phyloP scores from a whole-genome alignment of 2,329 filamentous ascomycete species.

The Pseudogymnoascus sp. region DNA sequence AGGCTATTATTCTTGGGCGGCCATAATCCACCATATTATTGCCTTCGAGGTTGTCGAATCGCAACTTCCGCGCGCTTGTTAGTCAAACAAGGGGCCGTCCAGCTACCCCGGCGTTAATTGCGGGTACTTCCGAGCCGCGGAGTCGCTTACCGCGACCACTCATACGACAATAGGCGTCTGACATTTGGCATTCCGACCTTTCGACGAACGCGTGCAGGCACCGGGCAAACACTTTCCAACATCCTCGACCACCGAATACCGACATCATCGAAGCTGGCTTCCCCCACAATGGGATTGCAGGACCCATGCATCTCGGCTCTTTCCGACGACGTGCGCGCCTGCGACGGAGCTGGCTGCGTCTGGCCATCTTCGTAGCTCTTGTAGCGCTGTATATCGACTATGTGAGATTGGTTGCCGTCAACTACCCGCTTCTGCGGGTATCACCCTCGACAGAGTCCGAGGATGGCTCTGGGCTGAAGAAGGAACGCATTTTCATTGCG shows the following conservation, averaged over 20 bases:
- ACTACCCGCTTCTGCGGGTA: constrained; percentile 8
- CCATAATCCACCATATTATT: neutral
- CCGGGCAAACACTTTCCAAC: neutral
- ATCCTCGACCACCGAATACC: neutral
- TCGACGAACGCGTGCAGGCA: constrained; percentile 5
- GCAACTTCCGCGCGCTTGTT: constrained; percentile 1
- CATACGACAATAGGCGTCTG: neutral
- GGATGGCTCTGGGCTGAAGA: constrained; percentile 5
- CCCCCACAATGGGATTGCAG: constrained; percentile 4
- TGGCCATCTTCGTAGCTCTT: constrained; percentile 10
- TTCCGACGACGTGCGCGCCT: constrained; percentile 13
- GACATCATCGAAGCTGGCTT: constrained; percentile 5
- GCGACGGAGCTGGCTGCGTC: constrained; percentile 13
- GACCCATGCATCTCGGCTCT: constrained; percentile 12
- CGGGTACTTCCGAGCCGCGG: neutral
- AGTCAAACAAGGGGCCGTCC: neutral
- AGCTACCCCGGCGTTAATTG: neutral
- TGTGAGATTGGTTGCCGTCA: neutral
- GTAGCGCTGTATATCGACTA: constrained; percentile 14
- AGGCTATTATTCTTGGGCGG: neutral
- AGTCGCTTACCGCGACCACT: neutral
- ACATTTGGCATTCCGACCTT: neutral
- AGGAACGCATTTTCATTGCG: constrained; percentile 55
- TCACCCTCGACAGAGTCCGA: neutral
- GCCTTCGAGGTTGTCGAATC: neutral